Base-by-base conservation (phyloP, 2,329 filamentous ascomycete species). In the Aureobasidium subglaciale region DNA sequence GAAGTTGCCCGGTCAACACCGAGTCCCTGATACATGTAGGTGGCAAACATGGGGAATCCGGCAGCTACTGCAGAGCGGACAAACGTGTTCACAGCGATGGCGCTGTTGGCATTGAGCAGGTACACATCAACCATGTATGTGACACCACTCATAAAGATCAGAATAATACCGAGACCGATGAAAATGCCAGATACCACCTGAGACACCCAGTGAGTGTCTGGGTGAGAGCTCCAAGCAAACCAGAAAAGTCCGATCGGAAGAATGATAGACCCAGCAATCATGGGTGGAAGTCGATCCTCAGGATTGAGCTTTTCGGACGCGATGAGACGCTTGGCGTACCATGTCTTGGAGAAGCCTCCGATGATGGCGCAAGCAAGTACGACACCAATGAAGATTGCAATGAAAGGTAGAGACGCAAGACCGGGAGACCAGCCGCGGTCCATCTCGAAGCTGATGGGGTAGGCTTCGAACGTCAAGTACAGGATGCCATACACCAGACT, bases 181-280 rank as follows among this genome's bases (percentile, higher is more conserved):
- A 48, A 42, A 13, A 56, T 42, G 22, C 55, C 57, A 8, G 46
- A 38, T 7, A 59, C n/a, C 1, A 54, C 64, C 16, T 52, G 55
- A 24, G 46, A 11, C 3, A 40, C 35, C 54, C 54, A 57, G 15
- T 35, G 40, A 8, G 38, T 57, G 8, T 25, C n/a, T 1, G 42
- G 35, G 9, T 45, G 41, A 5, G 40, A 38, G 4, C 55, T 57
- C 57, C 57, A 59, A 4, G 40, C 57, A 16, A 57, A 59, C 55
- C 54, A 57, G 30, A 59, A 59, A 4, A 59, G 41, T 1, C 57
- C 57, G 8, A 68, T 65, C 1, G 75, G 73, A 1, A 73, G 63
- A 4, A 77, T 67, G 10, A 79, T 55, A 7, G 75, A 71, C 2
- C 75, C 78, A n/a, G 76, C 60, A 60, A 83, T 79, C 55, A 73